These are phyloP conservation scores for Cenchrus americanus DNA, from an alignment of 176 grass and related monocot species.

Conservation along the genomic window DNA sequence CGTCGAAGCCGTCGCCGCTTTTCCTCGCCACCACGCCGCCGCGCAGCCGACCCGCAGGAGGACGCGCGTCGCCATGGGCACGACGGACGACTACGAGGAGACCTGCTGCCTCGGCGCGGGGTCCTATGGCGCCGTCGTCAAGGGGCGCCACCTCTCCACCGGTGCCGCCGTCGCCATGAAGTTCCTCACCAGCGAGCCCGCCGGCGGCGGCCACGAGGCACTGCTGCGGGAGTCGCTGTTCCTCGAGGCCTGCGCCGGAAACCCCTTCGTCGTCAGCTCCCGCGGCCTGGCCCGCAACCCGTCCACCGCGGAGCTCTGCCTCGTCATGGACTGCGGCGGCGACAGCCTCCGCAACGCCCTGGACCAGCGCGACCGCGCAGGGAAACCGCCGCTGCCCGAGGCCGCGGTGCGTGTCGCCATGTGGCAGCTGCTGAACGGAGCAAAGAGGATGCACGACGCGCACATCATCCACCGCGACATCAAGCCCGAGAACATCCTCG, in stretches of 20 bases:
- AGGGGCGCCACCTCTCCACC: background rate
- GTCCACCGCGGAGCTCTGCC: background rate
- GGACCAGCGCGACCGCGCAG: background rate
- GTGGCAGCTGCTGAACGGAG: background rate
- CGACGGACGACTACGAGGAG: no score
- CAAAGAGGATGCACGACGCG: background rate
- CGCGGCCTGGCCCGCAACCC: background rate
- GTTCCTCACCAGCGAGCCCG: background rate
- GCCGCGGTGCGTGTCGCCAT: no score
- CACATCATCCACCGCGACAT: slow-evolving; percentile 43
- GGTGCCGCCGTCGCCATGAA: background rate
- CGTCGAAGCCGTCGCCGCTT: background rate
- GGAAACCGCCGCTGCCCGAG: no score
- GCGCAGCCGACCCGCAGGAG: background rate
- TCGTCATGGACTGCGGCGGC: background rate
- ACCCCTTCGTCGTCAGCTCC: background rate
- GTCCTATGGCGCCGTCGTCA: background rate
- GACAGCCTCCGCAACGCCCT: no score
- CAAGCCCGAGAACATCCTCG: slow-evolving; percentile 42
- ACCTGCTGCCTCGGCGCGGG: no score
- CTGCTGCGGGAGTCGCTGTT: background rate
- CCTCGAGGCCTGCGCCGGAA: background rate
- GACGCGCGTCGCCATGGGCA: background rate
- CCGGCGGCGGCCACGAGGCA: background rate
- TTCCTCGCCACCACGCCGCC: background rate